phyloP scores from a whole-genome alignment of 2,329 filamentous ascomycete species.

The Colletotrichum orbiculare region DNA sequence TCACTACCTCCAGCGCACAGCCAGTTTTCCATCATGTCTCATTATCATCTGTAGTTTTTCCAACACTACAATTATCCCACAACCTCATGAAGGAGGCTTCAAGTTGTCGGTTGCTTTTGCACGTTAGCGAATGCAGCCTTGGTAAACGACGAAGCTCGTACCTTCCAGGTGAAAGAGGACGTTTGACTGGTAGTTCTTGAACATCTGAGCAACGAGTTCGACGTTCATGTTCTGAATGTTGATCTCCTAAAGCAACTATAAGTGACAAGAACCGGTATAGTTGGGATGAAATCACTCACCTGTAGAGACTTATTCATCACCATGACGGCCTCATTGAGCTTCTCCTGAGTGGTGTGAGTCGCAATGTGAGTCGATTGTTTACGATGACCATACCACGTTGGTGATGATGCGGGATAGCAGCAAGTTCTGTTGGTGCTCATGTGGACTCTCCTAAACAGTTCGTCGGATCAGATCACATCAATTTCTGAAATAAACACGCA shows the following conservation, averaged over 20 bases:
- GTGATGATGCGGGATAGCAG: constrained; percentile 95
- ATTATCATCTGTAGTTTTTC: background rate
- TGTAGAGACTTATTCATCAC: constrained; percentile 93
- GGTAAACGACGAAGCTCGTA: constrained; percentile 50
- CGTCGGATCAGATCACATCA: constrained; percentile 5
- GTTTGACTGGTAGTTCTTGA: constrained; percentile 99
- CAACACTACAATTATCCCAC: background rate
- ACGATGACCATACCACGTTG: constrained; percentile 80
- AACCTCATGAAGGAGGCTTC: constrained; percentile 76
- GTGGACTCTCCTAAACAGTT: constrained; percentile 81
- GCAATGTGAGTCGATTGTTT: background rate
- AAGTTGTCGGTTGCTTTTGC: constrained; percentile 55
- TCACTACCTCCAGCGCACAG: background rate
- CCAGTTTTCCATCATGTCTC: constrained; percentile 27
- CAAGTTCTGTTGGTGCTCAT: constrained; percentile 96
- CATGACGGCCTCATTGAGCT: constrained; percentile 93
- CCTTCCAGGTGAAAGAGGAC: constrained; percentile 97
- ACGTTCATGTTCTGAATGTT: constrained; percentile 99
- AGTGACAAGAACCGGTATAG: background rate
- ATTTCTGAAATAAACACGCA: background rate
- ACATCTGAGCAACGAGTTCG: constrained; percentile 98
- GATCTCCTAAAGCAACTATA: constrained; percentile 75
- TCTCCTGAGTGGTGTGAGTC: constrained; percentile 73
- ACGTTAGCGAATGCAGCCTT: background rate
- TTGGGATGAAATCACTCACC: constrained; percentile 53